Base-by-base conservation (phyloP, 1,284 basidiomycete species). In the Puccinia hordei region DNA sequence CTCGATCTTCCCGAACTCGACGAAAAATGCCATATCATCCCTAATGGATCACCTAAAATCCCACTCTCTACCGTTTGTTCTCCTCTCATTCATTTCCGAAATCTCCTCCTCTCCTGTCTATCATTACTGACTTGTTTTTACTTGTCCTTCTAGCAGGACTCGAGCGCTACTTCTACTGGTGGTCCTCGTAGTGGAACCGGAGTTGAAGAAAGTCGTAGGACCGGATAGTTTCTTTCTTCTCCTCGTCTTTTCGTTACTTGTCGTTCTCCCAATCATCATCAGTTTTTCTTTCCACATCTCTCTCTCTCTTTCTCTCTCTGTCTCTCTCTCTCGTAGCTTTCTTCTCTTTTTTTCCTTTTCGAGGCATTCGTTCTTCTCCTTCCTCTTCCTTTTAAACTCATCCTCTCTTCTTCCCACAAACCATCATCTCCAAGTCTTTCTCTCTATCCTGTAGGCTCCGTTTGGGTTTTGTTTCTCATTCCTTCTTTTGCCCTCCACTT, bases 151-250 rank as follows among this genome's bases (percentile, higher is more conserved):
- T 61, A 61, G 59, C 59, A 61, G 59, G 30, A 61, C 30, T 61
- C 59, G 33, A 61, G 59, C 59, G 59, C 59, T 5, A 61, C 22
- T 15, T 61, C 59, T 35, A 61, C 59, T 61, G 59, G 59, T 13
- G 59, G 59, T 19, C 59, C 59, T 35, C 59, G 59, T 19, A 61
- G 59, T 24, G 30, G 59, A 8, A 61, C 59, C 33, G 59, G 59
- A 1, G 30, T 35, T 17, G 59, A 61, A 17, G 59, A 61, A 17
- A 27, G 59, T 15, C 59, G 13, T 35, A 61, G 30, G 30, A 35
- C 33, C 13, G 59, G 24, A 27, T 57, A 27, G 24, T 57, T 13
- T 27, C 24, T 13, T 6, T 27, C 9, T 27, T n/a, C 55, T 24
- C 15, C 24, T n/a, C 22, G 22, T 51, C 49, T 51, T 19, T n/a